A percentile compares a stretch with the other conserved stretches of the same genome.
phyloP scores from a whole-genome alignment of 306 rosid genomes.

The Prinsepia uniflora region DNA sequence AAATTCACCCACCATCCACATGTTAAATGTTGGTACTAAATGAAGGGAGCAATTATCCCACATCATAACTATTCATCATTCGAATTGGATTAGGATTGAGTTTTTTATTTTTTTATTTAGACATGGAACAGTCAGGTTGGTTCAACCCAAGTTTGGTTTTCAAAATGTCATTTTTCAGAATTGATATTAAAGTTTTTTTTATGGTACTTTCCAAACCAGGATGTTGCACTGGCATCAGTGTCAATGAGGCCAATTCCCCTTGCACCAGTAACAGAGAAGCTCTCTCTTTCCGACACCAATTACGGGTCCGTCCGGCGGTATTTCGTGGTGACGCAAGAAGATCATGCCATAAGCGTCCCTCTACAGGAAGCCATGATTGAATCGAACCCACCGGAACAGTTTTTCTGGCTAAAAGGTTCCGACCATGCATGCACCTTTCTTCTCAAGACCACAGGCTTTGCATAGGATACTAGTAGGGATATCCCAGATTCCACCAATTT shows the following conservation, averaged over 20 bases:
- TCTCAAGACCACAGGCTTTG: slow-evolving; percentile 82
- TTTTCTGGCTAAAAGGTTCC: slow-evolving; percentile 60
- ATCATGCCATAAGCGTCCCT: slow-evolving; percentile 53
- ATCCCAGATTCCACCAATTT: slow-evolving; percentile 31
- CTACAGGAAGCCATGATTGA: slow-evolving; percentile 61
- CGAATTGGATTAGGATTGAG: no score
- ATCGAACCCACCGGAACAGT: slow-evolving; percentile 52
- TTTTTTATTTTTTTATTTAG: not conserved
- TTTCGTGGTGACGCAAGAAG: slow-evolving; percentile 63
- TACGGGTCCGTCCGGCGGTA: slow-evolving; percentile 66
- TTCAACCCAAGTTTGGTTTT: not conserved
- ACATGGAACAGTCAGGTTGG: no score
- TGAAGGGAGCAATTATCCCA: no score
- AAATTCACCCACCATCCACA: no score
- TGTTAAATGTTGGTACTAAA: no score
- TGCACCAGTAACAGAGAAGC: slow-evolving; percentile 64
- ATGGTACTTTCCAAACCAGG: slow-evolving; percentile 32
- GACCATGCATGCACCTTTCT: slow-evolving; percentile 76
- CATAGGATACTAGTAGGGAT: slow-evolving; percentile 66
- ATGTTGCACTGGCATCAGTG: slow-evolving; percentile 71
- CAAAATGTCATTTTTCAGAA: not conserved
- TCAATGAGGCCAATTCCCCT: slow-evolving; percentile 74
- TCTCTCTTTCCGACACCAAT: slow-evolving; percentile 53
- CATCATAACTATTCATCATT: no score
- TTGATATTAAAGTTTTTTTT: not conserved